Conservation (phyloP, 176 grass and related monocot species). For the Bromus sterilis region DNA sequence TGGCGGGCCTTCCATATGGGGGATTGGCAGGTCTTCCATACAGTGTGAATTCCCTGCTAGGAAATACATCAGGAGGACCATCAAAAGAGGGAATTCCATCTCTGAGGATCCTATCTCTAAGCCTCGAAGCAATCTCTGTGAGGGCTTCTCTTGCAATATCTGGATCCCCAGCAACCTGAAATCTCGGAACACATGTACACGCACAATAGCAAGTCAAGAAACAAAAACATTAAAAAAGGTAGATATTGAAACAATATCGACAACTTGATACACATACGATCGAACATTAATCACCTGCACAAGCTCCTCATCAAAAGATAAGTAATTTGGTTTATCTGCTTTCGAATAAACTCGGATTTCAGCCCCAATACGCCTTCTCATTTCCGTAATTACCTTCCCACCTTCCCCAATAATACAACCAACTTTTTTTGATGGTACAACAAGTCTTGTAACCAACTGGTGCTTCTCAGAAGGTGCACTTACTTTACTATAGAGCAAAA, state of each 20-base stretch:
- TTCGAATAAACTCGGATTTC: conserved; percentile 91
- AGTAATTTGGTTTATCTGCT: conserved; percentile 82
- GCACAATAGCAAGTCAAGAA: conserved; percentile 32
- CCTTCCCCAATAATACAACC: conserved; percentile 94
- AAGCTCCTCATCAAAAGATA: conserved; percentile 81
- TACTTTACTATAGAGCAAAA: conserved; percentile 72
- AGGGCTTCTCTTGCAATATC: conserved; percentile 49
- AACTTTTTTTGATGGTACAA: conserved; percentile 92
- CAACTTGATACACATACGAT: conserved; percentile 8
- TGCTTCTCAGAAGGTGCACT: conserved; percentile 60
- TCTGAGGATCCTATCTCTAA: conserved; percentile 68
- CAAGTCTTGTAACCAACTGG: conserved; percentile 63
- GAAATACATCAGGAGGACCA: conserved; percentile 36
- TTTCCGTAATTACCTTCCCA: conserved; percentile 90
- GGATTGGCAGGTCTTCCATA: conserved; percentile 30
- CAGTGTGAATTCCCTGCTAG: conserved; percentile 32
- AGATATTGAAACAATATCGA: conserved; percentile 17
- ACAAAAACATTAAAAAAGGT: background rate
- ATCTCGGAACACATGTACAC: conserved; percentile 36
- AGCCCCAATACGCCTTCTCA: conserved; percentile 82
- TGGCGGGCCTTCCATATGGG: conserved; percentile 23
- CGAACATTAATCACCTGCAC: conserved; percentile 71
- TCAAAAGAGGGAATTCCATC: conserved; percentile 40
- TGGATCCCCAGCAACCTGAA: conserved; percentile 60
- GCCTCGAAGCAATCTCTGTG: conserved; percentile 67